These are phyloP conservation scores for Pestalotiopsis sp. DNA, from an alignment of 2,329 filamentous ascomycete genomes.

Conservation along the genomic window DNA sequence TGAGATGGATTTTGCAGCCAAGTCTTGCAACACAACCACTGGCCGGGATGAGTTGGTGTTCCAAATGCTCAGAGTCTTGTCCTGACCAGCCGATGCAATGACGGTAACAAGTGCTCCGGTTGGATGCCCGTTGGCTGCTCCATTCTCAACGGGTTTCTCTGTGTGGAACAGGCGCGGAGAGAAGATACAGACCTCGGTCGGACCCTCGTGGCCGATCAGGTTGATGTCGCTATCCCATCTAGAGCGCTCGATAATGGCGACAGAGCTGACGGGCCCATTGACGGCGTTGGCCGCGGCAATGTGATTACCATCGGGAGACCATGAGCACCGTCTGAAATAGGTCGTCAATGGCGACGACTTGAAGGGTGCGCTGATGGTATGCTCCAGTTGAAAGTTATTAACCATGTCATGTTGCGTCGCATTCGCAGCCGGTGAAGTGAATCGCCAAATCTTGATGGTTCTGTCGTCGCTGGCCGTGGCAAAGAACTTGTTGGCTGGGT, in stretches of 20 bases:
- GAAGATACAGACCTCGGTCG: constrained; percentile 96
- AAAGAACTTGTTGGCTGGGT: constrained; percentile 98
- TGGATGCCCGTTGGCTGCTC: constrained; percentile 49
- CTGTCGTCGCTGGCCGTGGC: constrained; percentile 96
- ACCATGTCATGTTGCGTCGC: constrained; percentile 93
- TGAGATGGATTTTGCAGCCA: constrained; percentile 88
- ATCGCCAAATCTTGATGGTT: constrained; percentile 94
- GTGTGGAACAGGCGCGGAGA: constrained; percentile 87
- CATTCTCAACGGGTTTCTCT: constrained; percentile 61
- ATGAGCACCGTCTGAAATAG: constrained; percentile 94
- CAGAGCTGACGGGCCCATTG: constrained; percentile 95
- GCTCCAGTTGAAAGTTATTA: constrained; percentile 93
- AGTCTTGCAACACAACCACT: constrained; percentile 84
- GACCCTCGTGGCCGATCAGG: constrained; percentile 93
- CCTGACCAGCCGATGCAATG: constrained; percentile 93
- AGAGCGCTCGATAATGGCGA: constrained; percentile 91
- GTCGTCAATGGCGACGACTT: constrained; percentile 91
- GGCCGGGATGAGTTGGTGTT: constrained; percentile 94
- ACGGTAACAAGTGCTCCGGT: constrained; percentile 73
- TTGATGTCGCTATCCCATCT: constrained; percentile 97
- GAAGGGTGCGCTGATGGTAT: constrained; percentile 83
- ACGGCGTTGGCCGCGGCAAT: constrained; percentile 97
- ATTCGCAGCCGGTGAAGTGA: constrained; percentile 87
- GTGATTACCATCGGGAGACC: constrained; percentile 96
- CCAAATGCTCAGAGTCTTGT: constrained; percentile 96